Percentiles rank a stretch among this genome's conserved stretches.
These are phyloP conservation scores for Populus hybrid DNA, from an alignment of 441 rosid species.

Conservation along the genomic window DNA sequence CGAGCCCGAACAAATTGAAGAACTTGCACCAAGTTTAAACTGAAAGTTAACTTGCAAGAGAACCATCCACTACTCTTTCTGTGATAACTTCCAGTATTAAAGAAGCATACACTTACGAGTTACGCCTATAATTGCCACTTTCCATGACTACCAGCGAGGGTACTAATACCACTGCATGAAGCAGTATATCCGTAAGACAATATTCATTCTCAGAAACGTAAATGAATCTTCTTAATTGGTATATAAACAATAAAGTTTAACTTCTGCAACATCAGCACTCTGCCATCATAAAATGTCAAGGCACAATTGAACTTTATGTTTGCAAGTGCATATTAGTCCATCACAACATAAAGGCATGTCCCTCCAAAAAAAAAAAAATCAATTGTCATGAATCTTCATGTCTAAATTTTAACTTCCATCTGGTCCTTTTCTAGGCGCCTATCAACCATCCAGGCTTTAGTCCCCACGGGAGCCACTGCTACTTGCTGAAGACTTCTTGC, in stretches of 20 bases:
- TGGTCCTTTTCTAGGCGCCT: slow-evolving; percentile 16
- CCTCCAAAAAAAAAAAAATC: slow-evolving; percentile 13
- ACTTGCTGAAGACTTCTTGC: slow-evolving; percentile 52
- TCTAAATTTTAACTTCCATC: slow-evolving; percentile 23
- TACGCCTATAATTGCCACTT: background rate
- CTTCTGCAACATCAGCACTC: slow-evolving; percentile 25
- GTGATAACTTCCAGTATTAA: background rate
- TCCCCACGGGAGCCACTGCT: slow-evolving; percentile 54
- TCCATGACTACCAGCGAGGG: background rate
- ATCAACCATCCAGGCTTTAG: slow-evolving; percentile 31
- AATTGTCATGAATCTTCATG: slow-evolving; percentile 27
- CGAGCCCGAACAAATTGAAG: no score
- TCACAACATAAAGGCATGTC: slow-evolving; percentile 27
- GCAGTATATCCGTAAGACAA: slow-evolving; percentile 24
- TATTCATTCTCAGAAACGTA: slow-evolving; percentile 20
- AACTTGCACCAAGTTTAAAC: background rate
- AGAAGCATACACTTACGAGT: background rate
- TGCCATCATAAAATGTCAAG: slow-evolving; percentile 14
- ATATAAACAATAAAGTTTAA: slow-evolving; percentile 28
- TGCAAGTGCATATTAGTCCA: slow-evolving; percentile 28
- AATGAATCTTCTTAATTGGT: slow-evolving; percentile 22
- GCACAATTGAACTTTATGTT: slow-evolving; percentile 23
- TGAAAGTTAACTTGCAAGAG: background rate
- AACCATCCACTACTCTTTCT: background rate
- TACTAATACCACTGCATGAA: slow-evolving; percentile 8